Evolutionary conservation across 179 eudicot species (phyloP).

Genomic region (Camellia oleifera): DNA sequence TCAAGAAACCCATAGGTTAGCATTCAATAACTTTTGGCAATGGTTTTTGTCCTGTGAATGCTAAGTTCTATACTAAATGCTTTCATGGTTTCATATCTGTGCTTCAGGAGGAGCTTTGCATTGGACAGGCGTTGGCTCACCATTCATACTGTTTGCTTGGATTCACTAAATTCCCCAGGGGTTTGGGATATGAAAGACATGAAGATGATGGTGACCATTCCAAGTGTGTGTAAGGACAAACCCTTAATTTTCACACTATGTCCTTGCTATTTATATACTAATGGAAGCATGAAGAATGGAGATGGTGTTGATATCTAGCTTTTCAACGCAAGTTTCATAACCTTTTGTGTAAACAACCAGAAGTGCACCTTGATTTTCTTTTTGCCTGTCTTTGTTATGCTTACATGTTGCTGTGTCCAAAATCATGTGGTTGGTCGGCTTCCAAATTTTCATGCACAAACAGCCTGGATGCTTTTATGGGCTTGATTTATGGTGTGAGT

Average conservation of each 20-base stretch:
- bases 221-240: constrained; percentile 23
- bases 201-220: constrained; percentile 18
- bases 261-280: constrained; percentile 1
- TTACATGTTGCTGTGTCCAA: neutral
- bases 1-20: constrained; percentile 30
- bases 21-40: neutral
- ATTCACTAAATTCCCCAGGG: constrained; percentile 40
- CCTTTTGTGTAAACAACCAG: constrained; percentile 1
- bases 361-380: neutral
- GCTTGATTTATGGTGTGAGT: neutral
- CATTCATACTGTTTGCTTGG: constrained; percentile 54
- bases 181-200: constrained; percentile 27
- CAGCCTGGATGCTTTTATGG: neutral
- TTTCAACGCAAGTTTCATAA: neutral
- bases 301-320: neutral
- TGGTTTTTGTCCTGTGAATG: constrained; percentile 7
- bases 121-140: constrained; percentile 48
- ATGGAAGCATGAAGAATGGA: neutral
- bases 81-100: constrained; percentile 17
- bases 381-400: neutral
- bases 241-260: neutral
- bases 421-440: neutral
- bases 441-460: neutral
- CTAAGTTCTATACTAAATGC: constrained; percentile 7
- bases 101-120: constrained; percentile 39